Evolutionary conservation across 805 yeast genomes (phyloP), one percentile per base, ranked within the genome.

Genomic region (Saccharomycopsis babjevae): DNA sequence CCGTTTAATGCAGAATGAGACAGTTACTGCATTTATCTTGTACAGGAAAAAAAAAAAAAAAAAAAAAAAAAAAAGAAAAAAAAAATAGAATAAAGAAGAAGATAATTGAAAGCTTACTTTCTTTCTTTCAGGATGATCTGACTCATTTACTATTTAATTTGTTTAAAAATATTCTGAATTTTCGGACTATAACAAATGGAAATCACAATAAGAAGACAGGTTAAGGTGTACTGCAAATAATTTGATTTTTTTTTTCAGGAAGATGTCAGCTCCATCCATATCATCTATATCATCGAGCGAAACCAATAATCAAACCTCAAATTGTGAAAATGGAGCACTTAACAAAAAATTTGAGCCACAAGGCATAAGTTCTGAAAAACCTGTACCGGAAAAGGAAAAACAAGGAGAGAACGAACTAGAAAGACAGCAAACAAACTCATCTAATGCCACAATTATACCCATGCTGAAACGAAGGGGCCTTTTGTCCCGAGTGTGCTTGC

Each of bases 381-480:
- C 30, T 46, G 16, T 18, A 7, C 30, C 52, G 3, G 16, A 46
- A 20, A 46, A 46, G 1, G 32, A 46, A 2, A 22, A 22, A 46
- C 32, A 6, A 13, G 32, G 16, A 13, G 28, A 25, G 5, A 18
- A 11, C 22, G 32, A 22, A 25, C 16, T 46, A 15, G 52, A 46
- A 46, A 46, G 28, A 20, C 52, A 46, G 32, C 52, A 22, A 46
- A 46, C 52, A 8, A 46, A 46, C n/a, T 46, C 52, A 3, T 46
- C 52, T 5, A 46, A 46, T 18, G 32, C 40, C 5, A 32, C 36
- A 22, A 57, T 59, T 6, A 77, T 78, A 1, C 77, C 81, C 1
- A 67, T 68, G 6, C 60, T 61, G 8, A 67, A 83, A 43, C 74
- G 88, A 58, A 70, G 96, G 52, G 96, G 96, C 0, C 62, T 88